These are phyloP conservation scores for Fusarium sp. DNA, from an alignment of 2,329 filamentous ascomycete species.

Conservation along the genomic window DNA sequence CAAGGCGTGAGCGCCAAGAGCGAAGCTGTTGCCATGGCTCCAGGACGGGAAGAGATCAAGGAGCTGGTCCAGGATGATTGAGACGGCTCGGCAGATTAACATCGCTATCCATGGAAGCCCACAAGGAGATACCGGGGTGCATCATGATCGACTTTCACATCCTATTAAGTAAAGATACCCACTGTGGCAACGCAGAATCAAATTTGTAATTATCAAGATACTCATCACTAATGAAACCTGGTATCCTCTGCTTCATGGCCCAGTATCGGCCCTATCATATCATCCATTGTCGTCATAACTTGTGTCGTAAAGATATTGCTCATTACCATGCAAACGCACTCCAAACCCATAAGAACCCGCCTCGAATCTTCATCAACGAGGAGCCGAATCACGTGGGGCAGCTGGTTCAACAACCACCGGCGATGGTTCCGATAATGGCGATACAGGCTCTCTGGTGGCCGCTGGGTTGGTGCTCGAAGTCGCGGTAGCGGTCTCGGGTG, in stretches of 20 bases:
- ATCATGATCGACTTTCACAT: neutral
- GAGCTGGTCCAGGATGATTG: slow-evolving; percentile 74
- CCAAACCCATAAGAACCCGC: neutral
- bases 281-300: slow-evolving; percentile 19
- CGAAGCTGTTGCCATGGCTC: slow-evolving; percentile 56
- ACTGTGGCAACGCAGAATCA: slow-evolving; percentile 37
- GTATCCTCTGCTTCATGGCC: slow-evolving; percentile 17
- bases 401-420: slow-evolving; percentile 12
- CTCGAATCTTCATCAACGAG: slow-evolving; percentile 15
- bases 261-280: slow-evolving; percentile 13
- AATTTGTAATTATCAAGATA: slow-evolving; percentile 20
- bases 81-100: slow-evolving; percentile 7
- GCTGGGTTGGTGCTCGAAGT: slow-evolving; percentile 7
- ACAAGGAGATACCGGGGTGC: neutral
- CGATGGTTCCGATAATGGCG: slow-evolving; percentile 30
- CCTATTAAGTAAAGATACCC: slow-evolving; percentile 43
- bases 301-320: slow-evolving; percentile 25
- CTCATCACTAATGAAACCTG: slow-evolving; percentile 20
- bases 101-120: neutral
- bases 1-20: slow-evolving; percentile 59
- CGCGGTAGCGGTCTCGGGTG: slow-evolving; percentile 36
- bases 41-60: slow-evolving; percentile 69
- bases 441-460: slow-evolving; percentile 30
- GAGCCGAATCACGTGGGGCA: slow-evolving; percentile 13
- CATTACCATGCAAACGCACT: slow-evolving; percentile 19